These are phyloP conservation scores for Botrytis fabae DNA, from an alignment of 2,329 filamentous ascomycete genomes.

Conservation along the genomic window DNA sequence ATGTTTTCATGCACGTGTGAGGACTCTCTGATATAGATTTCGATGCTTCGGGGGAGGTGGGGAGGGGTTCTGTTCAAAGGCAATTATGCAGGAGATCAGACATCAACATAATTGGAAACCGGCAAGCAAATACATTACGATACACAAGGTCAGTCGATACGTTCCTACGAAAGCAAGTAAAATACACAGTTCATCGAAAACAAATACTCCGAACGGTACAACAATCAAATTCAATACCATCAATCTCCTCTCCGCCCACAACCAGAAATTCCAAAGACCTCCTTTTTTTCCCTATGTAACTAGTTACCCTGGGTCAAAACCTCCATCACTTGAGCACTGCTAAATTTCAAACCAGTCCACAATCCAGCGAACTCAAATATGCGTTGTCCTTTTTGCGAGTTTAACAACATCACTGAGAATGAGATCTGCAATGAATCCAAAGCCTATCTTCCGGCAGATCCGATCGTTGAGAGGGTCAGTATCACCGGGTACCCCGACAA, in stretches of 20 bases:
- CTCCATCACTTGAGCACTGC: neutral
- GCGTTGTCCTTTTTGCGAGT: too few species aligned
- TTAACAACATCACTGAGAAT: too few species aligned
- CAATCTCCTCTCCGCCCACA: neutral
- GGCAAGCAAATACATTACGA: neutral
- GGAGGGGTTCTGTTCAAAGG: neutral
- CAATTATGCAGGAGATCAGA: neutral
- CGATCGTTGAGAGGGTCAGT: too few species aligned
- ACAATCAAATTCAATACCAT: neutral
- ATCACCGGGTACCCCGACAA: too few species aligned
- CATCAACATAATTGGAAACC: neutral
- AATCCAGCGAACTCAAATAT: neutral
- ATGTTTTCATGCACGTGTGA: neutral
- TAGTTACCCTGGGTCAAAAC: neutral
- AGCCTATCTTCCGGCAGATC: too few species aligned
- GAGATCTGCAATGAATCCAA: too few species aligned
- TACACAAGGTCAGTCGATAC: neutral
- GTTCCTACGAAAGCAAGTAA: neutral
- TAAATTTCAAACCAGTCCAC: neutral
- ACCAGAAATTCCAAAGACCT: neutral
- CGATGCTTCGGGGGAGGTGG: neutral
- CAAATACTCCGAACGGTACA: neutral
- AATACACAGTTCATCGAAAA: neutral
- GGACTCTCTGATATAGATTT: neutral
- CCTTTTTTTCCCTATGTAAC: neutral